Conservation (phyloP, 176 grass and related monocot species). For the Aegilops bicornis region DNA sequence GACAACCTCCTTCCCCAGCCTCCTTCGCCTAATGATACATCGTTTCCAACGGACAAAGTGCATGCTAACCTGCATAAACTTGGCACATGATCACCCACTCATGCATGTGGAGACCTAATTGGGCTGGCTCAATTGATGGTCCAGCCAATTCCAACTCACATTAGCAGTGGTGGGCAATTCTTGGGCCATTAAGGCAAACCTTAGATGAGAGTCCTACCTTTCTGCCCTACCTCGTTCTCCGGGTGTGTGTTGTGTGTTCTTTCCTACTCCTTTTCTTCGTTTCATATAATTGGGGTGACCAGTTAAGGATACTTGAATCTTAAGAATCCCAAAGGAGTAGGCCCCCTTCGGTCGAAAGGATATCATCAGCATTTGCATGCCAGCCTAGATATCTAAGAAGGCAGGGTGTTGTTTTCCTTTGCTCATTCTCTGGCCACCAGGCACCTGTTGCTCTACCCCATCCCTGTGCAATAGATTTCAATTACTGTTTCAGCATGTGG, state of each 20-base stretch:
- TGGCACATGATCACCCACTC: constrained; percentile 8
- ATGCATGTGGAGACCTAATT: constrained; percentile 52
- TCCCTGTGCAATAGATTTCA: constrained; percentile 42
- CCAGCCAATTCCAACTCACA: constrained; percentile 35
- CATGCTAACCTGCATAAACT: not conserved
- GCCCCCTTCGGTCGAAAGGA: constrained; percentile 49
- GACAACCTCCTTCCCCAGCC: not conserved
- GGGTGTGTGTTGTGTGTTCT: constrained; percentile 35
- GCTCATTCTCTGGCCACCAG: constrained; percentile 40
- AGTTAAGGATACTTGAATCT: constrained; percentile 45
- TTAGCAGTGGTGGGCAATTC: constrained; percentile 53
- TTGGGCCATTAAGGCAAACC: constrained; percentile 76
- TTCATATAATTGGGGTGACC: constrained; percentile 48
- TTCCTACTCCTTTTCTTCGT: constrained; percentile 28
- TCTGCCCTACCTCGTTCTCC: constrained; percentile 46
- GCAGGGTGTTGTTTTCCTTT: constrained; percentile 47
- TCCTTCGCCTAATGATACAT: not conserved
- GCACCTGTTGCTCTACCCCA: constrained; percentile 21
- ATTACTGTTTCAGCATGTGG: constrained; percentile 54
- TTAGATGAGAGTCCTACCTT: constrained; percentile 59
- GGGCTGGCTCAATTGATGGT: constrained; percentile 87
- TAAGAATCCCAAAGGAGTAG: constrained; percentile 63
- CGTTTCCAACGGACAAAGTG: not conserved
- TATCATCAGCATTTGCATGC: constrained; percentile 50
- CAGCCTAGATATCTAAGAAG: constrained; percentile 75